Evolutionary conservation across 129 eudicot species (phyloP).

Genomic region (Lactuca sativa): DNA sequence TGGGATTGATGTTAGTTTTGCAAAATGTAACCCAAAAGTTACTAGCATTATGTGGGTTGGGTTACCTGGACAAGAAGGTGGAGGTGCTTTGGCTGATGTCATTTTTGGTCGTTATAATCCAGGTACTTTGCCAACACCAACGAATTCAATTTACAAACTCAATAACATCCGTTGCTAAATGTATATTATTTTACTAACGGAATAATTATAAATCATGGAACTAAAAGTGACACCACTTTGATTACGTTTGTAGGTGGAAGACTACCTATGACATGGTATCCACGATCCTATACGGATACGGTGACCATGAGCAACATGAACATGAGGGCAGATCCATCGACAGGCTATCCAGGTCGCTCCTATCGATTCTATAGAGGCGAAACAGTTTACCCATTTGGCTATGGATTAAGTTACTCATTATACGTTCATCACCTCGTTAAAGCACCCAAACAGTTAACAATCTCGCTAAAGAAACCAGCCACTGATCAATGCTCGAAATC

Average conservation of each 20-base stretch:
- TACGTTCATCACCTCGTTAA: constrained; percentile 4
- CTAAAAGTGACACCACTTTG: constrained; percentile 5
- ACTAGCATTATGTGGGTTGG: constrained; percentile 70
- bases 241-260: background rate
- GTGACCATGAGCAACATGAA: background rate
- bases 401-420: constrained; percentile 1
- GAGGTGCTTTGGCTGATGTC: constrained; percentile 15
- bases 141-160: background rate
- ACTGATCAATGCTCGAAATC: background rate
- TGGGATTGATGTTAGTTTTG: constrained; percentile 58
- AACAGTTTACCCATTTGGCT: background rate
- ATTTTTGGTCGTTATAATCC: constrained; percentile 15
- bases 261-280: background rate
- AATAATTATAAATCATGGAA: background rate
- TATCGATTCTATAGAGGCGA: background rate
- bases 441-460: background rate
- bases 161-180: background rate
- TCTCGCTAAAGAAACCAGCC: background rate
- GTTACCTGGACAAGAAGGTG: constrained; percentile 46
- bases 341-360: background rate
- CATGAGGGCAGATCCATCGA: background rate
- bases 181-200: background rate
- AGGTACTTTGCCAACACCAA: background rate
- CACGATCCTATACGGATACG: background rate
- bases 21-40: constrained; percentile 56